A percentile compares a stretch with the other conserved stretches of the same genome.
phyloP scores from a whole-genome alignment of 1,284 basidiomycete species.

The Paramarasmius palmivorus region DNA sequence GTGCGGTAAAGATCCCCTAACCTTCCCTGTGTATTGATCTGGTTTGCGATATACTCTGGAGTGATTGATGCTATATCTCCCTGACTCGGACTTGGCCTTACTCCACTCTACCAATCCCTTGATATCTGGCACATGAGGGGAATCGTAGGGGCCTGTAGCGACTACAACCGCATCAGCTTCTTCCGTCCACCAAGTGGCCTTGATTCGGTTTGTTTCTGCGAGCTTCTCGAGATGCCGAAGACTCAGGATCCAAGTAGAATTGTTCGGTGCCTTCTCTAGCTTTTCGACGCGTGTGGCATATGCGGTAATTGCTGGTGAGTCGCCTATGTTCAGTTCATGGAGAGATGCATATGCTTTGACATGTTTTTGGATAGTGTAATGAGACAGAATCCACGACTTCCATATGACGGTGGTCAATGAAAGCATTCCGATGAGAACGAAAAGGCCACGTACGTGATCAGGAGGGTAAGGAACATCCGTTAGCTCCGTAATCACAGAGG shows the following conservation, averaged over 20 bases:
- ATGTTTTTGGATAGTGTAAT: slow-evolving; percentile 19
- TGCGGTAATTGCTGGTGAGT: slow-evolving; percentile 20
- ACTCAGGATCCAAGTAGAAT: slow-evolving; percentile 22
- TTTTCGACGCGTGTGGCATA: slow-evolving; percentile 28
- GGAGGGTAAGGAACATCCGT: slow-evolving; percentile 22
- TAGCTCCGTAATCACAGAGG: slow-evolving; percentile 23
- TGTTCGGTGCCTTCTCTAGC: slow-evolving; percentile 18
- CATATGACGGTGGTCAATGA: neutral
- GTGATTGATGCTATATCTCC: slow-evolving; percentile 19
- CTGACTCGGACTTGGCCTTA: slow-evolving; percentile 8
- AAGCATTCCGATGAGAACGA: neutral
- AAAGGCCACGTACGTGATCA: slow-evolving; percentile 16
- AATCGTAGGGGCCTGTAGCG: slow-evolving; percentile 22
- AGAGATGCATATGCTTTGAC: slow-evolving; percentile 26
- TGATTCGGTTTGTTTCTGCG: slow-evolving; percentile 16
- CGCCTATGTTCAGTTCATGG: slow-evolving; percentile 23
- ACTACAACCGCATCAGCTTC: slow-evolving; percentile 22
- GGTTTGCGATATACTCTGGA: slow-evolving; percentile 22
- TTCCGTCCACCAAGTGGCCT: slow-evolving; percentile 23
- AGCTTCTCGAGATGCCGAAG: slow-evolving; percentile 21
- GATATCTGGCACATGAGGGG: slow-evolving; percentile 23
- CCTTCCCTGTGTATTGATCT: slow-evolving; percentile 21
- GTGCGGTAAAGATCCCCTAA: slow-evolving; percentile 3
- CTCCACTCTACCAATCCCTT: slow-evolving; percentile 21
- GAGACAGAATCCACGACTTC: slow-evolving; percentile 19